Evolutionary conservation across 345 rosid genomes (phyloP), one percentile per base, ranked within the genome.

Genomic region (Dipteronia sinensis): DNA sequence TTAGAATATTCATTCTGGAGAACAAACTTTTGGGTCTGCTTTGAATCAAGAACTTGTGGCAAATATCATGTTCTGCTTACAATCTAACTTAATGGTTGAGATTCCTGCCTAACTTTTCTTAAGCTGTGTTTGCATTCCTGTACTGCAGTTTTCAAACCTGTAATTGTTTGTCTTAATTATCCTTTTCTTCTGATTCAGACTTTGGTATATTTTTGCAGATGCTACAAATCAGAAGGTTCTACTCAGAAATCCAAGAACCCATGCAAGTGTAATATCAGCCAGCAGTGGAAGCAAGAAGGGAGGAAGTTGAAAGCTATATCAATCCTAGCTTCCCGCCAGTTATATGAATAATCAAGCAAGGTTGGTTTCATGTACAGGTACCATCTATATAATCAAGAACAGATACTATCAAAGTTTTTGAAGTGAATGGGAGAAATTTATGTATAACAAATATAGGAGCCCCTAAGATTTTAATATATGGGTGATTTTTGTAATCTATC

Each of bases 351-450:
- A 17, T 44, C 22, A 49, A 47, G 9, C 20, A 56, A 49, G 44
- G n/a, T n/a, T n/a, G 38, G 22, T 46, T 69, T 49, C 38, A 6
- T 70, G 38, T 47, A 67, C 71, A 67, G 71, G n/a, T 40, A 40
- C 71, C 12, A 40, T 42, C 6, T 67, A 10, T 29, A 34, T 22
- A 66, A 15, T 66, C 23, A 66, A 29, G 44, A 59, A 22, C 64
- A 22, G 27, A 59, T 22, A 59, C 27, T 59, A 10, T 59, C 27
- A 59, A 20, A 9, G 7, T 65, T 65, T 31, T 65, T 65, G 69
- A 11, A 15, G 69, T 65, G 19, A 65, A 17, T 11, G 69, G 64
- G 22, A 59, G 64, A 56, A 56, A 56, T 56, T 56, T 19, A 4
- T 56, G 23, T n/a, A 56, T 6, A 56, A 56, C 62, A 17, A 56